Evolutionary conservation across 73 alveolate species (phyloP), one percentile per base, ranked within the genome.

Genomic region (Paraurostyla sp.): DNA sequence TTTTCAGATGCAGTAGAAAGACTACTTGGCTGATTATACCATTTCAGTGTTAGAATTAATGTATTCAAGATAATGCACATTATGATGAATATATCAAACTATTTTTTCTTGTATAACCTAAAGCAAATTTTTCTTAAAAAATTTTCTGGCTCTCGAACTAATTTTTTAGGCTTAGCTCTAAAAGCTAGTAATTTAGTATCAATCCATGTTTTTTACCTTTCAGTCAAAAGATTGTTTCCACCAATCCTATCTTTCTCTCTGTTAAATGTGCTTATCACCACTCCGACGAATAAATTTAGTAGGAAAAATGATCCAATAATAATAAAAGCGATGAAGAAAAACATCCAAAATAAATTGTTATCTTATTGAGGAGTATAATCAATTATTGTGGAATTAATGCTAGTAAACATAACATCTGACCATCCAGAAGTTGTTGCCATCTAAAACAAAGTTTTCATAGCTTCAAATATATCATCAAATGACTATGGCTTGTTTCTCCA

Each of bases 211-310:
- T 75, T 65, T 45, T 92, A 86, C 29, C 76, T 58, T 15, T 80
- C 83, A 0, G 88, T 92, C 45, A 92, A 54, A 0, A 85, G 82
- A 16, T 52, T 58, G 71, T 57, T 60, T 2, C 83, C 87, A 15
- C 92, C 85, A 15, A 88, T 85, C 36, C 73, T 76, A 0, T 87
- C 94, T 65, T 63, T 92, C 36, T 92, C 92, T 38, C 75, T 51
- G 35, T 63, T 59, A 68, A 92, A 92, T 20, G 92, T 87, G 43
- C 86, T 88, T 41, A 87, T 87, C 29, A 92, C 92, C 42, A 92
- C 94, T 43, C 96, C 96, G 27, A 92, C 96, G 90, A 92, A 92
- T 62, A 92, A 54, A 51, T 87, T 92, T 1, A 92, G 32, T 43
- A 92, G 50, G 89, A 87, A 88, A 51, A 87, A 86, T 0, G 94